Evolutionary conservation across 1,284 basidiomycete genomes (phyloP), one percentile per base, ranked within the genome.

Genomic region (Xerocomus minutiporus): DNA sequence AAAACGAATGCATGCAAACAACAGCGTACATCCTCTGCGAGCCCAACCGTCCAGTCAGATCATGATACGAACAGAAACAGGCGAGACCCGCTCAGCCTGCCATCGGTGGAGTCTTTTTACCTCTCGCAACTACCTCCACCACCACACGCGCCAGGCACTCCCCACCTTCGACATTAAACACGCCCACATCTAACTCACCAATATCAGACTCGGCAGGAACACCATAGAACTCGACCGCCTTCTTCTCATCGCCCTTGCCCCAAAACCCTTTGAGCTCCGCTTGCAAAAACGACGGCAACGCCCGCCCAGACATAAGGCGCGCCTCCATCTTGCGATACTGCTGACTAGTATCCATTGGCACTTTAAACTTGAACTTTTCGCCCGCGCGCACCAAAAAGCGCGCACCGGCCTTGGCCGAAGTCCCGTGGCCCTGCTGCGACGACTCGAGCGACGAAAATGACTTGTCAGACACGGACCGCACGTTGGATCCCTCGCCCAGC

Each of bases 401-500:
- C 42, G 49, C 42, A 41, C 48, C 43, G 25, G 48, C 38, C 48
- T 48, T 75, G 42, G 72, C 52, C 15, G 59, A 57, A 15, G 17
- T 20, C n/a, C 64, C 60, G 42, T 53, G 65, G 2, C 73, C 70
- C 35, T 69, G 68, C 46, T 75, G 75, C 11, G 81, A 82, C 2
- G 82, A 83, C 57, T 82, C 83, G 23, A 83, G 64, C 8, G 82
- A 82, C 4, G 81, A 80, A 60, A 82, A 82, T 5, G 84, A 83
- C 40, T 65, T 68, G 56, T 71, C 63, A 3, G 66, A 71, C 23
- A 40, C 51, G 8, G 81, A 81, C 13, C 73, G 74, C 32, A 72
- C 63, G 56, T 77, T 69, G 7, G 74, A 74, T 1, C 78, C 77
- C 34, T 77, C 81, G 15, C 86, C 86, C 49, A 88, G 72, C 13